Percentiles rank a stretch among this genome's conserved stretches.
Evolutionary conservation across 768 basidiomycete genomes (phyloP).

Genomic region (Tylopilus felleus): DNA sequence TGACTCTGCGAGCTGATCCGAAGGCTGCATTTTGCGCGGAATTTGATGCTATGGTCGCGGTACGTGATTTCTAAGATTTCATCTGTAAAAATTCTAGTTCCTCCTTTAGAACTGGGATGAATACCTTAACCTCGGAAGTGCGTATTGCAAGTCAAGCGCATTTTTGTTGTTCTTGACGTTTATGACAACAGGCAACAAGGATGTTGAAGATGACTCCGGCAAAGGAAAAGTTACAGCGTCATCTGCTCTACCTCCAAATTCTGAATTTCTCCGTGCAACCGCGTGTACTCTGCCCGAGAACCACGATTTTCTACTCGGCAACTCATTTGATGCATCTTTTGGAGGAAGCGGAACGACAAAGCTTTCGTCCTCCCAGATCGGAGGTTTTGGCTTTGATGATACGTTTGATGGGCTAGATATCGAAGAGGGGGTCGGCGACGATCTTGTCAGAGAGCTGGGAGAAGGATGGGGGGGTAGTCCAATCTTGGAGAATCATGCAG

Average conservation of each 20-base stretch:
- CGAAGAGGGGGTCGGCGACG: conserved; percentile 64
- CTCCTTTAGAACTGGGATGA: conserved; percentile 57
- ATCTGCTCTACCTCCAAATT: conserved; percentile 24
- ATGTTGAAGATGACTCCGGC: conserved; percentile 37
- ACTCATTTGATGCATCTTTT: conserved; percentile 64
- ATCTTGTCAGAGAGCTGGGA: conserved; percentile 71
- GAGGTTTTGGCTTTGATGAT: conserved; percentile 49
- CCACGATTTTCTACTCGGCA: conserved; percentile 62
- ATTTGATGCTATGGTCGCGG: conserved; percentile 63
- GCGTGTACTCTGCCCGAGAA: conserved; percentile 68
- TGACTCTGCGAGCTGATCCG: conserved; percentile 54
- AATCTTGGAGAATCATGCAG: conserved; percentile 3
- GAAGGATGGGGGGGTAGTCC: conserved; percentile 54
- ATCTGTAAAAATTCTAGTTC: neutral
- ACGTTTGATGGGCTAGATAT: conserved; percentile 57
- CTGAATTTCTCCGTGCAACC: conserved; percentile 49
- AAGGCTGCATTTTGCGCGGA: conserved; percentile 48
- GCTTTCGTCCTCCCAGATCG: conserved; percentile 56
- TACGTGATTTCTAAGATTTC: conserved; percentile 31
- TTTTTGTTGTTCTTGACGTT: neutral
- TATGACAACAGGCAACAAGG: conserved; percentile 4
- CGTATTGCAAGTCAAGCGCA: conserved; percentile 7
- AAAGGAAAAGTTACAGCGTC: conserved; percentile 30
- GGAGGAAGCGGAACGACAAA: conserved; percentile 34
- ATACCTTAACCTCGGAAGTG: conserved; percentile 49